Evolutionary conservation across 805 yeast species (phyloP).

Genomic region (Saccharomyces paradoxus): DNA sequence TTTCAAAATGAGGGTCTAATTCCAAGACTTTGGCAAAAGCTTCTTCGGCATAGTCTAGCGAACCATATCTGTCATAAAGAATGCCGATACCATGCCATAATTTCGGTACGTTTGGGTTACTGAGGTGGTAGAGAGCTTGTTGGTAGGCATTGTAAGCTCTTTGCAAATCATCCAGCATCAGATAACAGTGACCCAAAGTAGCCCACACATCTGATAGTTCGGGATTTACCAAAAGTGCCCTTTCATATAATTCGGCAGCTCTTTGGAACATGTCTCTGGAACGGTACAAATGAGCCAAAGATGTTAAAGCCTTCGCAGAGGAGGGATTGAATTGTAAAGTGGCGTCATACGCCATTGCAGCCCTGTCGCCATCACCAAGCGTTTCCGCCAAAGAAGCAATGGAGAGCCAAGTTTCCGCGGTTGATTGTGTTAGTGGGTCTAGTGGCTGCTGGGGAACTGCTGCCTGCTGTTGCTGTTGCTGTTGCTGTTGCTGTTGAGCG

Average conservation of each 20-base stretch:
- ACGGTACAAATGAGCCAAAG: constrained; percentile 81
- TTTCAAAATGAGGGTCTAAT: constrained; percentile 91
- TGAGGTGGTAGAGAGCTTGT: constrained; percentile 83
- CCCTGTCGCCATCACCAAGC: constrained; percentile 81
- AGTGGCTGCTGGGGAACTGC: constrained; percentile 20
- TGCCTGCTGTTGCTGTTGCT: neutral
- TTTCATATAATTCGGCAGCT: constrained; percentile 90
- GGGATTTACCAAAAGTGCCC: constrained; percentile 71
- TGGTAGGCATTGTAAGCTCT: constrained; percentile 95
- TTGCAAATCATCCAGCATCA: constrained; percentile 93
- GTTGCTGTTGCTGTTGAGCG: constrained; percentile 1
- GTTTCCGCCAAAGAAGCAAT: constrained; percentile 85
- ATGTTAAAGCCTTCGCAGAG: constrained; percentile 75
- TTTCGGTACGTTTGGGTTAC: constrained; percentile 91
- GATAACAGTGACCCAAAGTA: constrained; percentile 86
- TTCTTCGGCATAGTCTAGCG: constrained; percentile 95
- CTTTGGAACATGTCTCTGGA: constrained; percentile 84
- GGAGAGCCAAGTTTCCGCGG: constrained; percentile 81
- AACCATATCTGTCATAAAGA: constrained; percentile 90
- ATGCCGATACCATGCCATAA: constrained; percentile 99
- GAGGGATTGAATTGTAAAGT: constrained; percentile 82
- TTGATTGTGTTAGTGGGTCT: constrained; percentile 40
- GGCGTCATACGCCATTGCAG: constrained; percentile 79
- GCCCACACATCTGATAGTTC: constrained; percentile 98
- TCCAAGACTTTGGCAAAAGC: constrained; percentile 94